Percentiles rank a stretch among this genome's conserved stretches.
phyloP scores from a whole-genome alignment of 352 stramenopile species.

The Globisporangium iwayamae region DNA sequence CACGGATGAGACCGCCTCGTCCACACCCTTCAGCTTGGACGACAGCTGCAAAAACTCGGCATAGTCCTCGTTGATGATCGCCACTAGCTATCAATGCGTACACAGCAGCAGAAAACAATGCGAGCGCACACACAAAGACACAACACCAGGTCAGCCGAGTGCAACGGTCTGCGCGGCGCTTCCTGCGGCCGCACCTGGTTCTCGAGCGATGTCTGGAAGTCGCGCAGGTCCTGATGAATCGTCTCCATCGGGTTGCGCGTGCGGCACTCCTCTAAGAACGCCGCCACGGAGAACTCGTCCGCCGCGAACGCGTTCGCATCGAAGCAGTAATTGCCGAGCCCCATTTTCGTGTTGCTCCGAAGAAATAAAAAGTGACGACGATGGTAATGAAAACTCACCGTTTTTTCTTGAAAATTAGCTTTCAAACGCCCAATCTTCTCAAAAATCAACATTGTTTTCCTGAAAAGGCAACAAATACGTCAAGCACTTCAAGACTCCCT shows the following conservation, averaged over 20 bases:
- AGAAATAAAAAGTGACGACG: too few species aligned
- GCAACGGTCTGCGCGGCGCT: background rate
- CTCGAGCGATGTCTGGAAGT: constrained; percentile 82
- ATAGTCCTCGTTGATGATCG: constrained; percentile 90
- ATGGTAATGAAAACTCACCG: too few species aligned
- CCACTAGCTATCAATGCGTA: constrained; percentile 43
- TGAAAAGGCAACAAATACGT: background rate
- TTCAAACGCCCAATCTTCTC: background rate
- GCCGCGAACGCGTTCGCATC: constrained; percentile 73
- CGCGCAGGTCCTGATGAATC: constrained; percentile 79
- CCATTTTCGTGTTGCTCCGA: constrained; percentile 19
- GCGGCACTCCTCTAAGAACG: constrained; percentile 77
- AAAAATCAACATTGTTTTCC: background rate
- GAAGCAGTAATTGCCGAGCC: constrained; percentile 72
- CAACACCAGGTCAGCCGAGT: background rate
- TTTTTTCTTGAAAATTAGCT: too few species aligned
- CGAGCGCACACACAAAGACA: background rate
- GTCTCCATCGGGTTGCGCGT: constrained; percentile 77
- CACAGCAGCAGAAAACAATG: background rate
- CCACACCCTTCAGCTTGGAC: constrained; percentile 81
- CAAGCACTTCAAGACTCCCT: constrained; percentile 43
- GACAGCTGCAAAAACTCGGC: constrained; percentile 88
- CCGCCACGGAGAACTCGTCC: constrained; percentile 63
- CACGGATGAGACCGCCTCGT: constrained; percentile 80
- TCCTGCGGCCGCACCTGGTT: constrained; percentile 48